Base-by-base conservation (phyloP, 805 yeast species). In the Nakazawaea peltata region DNA sequence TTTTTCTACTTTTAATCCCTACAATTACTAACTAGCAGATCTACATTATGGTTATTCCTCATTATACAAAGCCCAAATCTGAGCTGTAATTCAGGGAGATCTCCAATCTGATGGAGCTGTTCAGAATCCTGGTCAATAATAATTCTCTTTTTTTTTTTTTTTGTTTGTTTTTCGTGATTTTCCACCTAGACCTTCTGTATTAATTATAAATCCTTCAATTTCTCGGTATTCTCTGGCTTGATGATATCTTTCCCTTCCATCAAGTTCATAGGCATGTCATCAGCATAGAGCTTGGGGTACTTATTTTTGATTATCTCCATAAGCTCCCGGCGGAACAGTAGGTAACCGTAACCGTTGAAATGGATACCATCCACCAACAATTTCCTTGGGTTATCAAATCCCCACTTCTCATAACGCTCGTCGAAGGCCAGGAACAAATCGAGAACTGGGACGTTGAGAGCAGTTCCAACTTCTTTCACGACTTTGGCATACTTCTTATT, bases 261-360 rank as follows among this genome's bases (percentile, higher is more conserved):
- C n/a, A 63, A 49, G 19, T 50, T 53, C 35, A 40, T 37, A 0
- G 52, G 46, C 29, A 73, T 37, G n/a, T 50, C 57, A 6, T 58
- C 67, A 2, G 80, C 69, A 4, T 49, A 38, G 14, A 63, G 51
- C 29, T 72, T 71, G 0, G 83, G 84, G 45, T 69, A 77, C 11
- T 42, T 19, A 4, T 40, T 40, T 3, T 50, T 43, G 30, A 79
- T 71, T 4, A 52, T 48, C 26, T 48, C 45, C 33, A 63, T 39
- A 15, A 78, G 42, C 28, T 59, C 69, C 13, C 66, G 54, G 41
- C 52, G 76, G 41, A 69, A 54, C 7, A 78, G 32, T 36, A 57
- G 51, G 53, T 80, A 81, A 0, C 75, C 79, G 21, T 54, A 49
- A 0, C 74, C 72, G 3, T 70, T 59, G 50, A 61, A 81, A 52